Evolutionary conservation across 2,329 filamentous ascomycete species (phyloP).

Genomic region (Fusarium goolgardi): DNA sequence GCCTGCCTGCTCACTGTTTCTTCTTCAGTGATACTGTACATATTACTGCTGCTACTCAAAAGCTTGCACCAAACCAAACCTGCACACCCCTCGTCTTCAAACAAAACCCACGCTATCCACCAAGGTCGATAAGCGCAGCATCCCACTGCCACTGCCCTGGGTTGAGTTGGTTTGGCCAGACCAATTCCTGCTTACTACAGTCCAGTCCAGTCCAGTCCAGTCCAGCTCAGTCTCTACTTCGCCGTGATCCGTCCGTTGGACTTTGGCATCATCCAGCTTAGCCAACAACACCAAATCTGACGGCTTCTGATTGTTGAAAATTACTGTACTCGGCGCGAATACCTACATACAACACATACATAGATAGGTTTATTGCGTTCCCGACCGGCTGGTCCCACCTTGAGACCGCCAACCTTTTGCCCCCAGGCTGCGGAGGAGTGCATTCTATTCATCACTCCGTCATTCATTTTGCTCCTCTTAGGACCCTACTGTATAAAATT

Average conservation of each 20-base stretch:
- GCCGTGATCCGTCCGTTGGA: constrained; percentile 25
- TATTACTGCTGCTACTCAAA: neutral
- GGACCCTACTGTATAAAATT: constrained; percentile 49
- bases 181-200: constrained; percentile 18
- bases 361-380: constrained; percentile 8
- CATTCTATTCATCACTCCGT: constrained; percentile 47
- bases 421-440: constrained; percentile 44
- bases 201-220: neutral
- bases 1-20: neutral
- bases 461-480: constrained; percentile 43
- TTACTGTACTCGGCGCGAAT: constrained; percentile 32
- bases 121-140: constrained; percentile 49
- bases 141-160: constrained; percentile 46
- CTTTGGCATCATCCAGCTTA: constrained; percentile 39
- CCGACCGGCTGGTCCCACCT: constrained; percentile 40
- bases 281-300: constrained; percentile 25
- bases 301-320: constrained; percentile 15
- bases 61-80: constrained; percentile 31
- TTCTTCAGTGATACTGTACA: neutral
- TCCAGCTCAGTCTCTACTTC: too few species aligned
- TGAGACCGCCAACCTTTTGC: constrained; percentile 16
- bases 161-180: constrained; percentile 18
- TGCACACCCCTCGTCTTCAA: constrained; percentile 41
- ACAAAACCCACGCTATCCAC: constrained; percentile 44
- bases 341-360: constrained; percentile 10